Evolutionary conservation across 2,329 filamentous ascomycete species (phyloP).

Genomic region (Gremmenia infestans): DNA sequence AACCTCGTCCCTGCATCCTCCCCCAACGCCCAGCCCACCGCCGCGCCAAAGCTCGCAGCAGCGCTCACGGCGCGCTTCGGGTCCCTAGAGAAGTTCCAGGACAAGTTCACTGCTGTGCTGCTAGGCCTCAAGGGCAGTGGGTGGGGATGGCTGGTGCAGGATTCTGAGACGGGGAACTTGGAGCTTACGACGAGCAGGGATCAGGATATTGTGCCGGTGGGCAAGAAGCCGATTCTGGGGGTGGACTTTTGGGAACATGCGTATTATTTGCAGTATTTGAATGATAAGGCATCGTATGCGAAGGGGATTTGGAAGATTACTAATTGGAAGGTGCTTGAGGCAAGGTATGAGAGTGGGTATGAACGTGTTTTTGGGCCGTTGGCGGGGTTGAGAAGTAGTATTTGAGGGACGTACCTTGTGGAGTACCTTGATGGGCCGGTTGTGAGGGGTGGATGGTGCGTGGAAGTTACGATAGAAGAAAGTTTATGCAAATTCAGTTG

Average conservation of each 20-base stretch:
- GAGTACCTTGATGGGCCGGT: too few species aligned
- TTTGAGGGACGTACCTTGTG: slow-evolving; percentile 2
- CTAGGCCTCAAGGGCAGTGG: slow-evolving; percentile 76
- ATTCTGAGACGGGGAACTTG: slow-evolving; percentile 51
- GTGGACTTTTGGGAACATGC: slow-evolving; percentile 95
- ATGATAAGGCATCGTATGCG: slow-evolving; percentile 70
- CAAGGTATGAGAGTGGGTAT: slow-evolving; percentile 48
- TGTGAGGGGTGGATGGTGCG: too few species aligned
- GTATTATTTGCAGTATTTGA: slow-evolving; percentile 81
- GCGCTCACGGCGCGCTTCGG: slow-evolving; percentile 66
- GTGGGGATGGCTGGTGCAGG: slow-evolving; percentile 81
- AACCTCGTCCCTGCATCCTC: slow-evolving; percentile 63
- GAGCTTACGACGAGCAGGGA: slow-evolving; percentile 79
- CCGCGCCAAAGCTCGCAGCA: slow-evolving; percentile 52
- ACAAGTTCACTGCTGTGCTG: slow-evolving; percentile 59
- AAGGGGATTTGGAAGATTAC: slow-evolving; percentile 74
- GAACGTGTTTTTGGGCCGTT: slow-evolving; percentile 31
- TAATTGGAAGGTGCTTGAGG: slow-evolving; percentile 69
- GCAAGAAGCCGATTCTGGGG: slow-evolving; percentile 66
- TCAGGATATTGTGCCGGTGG: slow-evolving; percentile 68
- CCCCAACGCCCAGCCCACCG: slow-evolving; percentile 49
- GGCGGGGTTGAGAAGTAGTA: slow-evolving; percentile 16
- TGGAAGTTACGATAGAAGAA: background rate
- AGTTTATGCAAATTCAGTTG: background rate
- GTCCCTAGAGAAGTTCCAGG: slow-evolving; percentile 59